These are phyloP conservation scores for Xylariaceae sp. DNA, from an alignment of 2,329 filamentous ascomycete species.

Conservation along the genomic window DNA sequence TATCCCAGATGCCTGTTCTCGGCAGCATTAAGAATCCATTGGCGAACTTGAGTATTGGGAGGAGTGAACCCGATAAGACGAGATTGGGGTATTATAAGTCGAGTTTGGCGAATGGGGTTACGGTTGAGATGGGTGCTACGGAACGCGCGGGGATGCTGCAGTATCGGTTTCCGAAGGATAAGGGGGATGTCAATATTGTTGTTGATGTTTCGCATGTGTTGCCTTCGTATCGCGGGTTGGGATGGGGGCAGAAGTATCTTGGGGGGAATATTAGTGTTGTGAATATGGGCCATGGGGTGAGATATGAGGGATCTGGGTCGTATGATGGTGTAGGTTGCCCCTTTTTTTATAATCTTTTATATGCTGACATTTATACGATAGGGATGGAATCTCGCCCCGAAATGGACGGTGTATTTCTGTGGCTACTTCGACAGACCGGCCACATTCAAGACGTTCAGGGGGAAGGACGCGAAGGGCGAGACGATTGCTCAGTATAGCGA, in stretches of 20 bases:
- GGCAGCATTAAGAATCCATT: conserved; percentile 50
- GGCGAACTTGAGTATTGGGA: conserved; percentile 49
- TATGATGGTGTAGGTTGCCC: conserved; percentile 52
- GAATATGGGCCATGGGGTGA: conserved; percentile 37
- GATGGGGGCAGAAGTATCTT: conserved; percentile 57
- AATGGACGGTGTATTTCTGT: conserved; percentile 61
- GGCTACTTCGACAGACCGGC: conserved; percentile 50
- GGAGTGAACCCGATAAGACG: conserved; percentile 46
- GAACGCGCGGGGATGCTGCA: conserved; percentile 54
- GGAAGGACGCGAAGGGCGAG: conserved; percentile 30
- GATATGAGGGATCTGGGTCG: conserved; percentile 55
- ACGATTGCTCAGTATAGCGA: conserved; percentile 33
- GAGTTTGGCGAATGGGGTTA: conserved; percentile 49
- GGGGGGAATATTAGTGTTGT: conserved; percentile 52
- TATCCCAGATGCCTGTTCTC: conserved; percentile 53
- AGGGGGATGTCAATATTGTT: conserved; percentile 43
- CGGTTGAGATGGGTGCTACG: conserved; percentile 53
- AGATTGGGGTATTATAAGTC: conserved; percentile 59
- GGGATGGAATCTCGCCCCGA: conserved; percentile 59
- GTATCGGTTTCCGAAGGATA: conserved; percentile 50
- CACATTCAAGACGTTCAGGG: conserved; percentile 42
- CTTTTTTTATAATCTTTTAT: background rate
- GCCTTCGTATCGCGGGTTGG: conserved; percentile 55
- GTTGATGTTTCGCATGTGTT: conserved; percentile 64
- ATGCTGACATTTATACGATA: conserved; percentile 21